Percentiles rank a stretch among this genome's conserved stretches.
phyloP scores from a whole-genome alignment of 2,329 filamentous ascomycete genomes.

The Scedosporium apiospermum region DNA sequence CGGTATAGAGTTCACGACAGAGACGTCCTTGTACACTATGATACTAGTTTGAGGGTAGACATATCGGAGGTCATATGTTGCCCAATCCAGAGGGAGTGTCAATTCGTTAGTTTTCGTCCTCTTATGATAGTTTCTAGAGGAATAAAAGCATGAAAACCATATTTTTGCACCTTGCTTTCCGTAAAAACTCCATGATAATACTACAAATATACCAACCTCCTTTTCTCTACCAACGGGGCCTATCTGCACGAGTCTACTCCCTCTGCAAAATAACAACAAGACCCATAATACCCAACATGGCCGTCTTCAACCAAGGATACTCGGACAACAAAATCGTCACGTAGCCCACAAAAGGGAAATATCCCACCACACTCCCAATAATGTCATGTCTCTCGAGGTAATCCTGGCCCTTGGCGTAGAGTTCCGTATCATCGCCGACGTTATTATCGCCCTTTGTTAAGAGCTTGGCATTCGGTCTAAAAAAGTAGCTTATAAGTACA shows the following conservation, averaged over 20 bases:
- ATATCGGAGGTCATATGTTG: too few species aligned
- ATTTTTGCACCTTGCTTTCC: too few species aligned
- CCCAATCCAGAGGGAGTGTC: background rate
- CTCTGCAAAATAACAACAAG: constrained; percentile 84
- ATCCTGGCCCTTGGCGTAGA: constrained; percentile 75
- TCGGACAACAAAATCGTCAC: constrained; percentile 94
- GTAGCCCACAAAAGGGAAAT: constrained; percentile 91
- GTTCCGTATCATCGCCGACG: constrained; percentile 79
- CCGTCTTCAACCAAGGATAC: constrained; percentile 94
- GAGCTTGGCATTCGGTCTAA: constrained; percentile 53
- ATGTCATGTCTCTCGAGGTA: constrained; percentile 83
- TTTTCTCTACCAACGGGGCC: too few species aligned
- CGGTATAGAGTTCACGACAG: background rate
- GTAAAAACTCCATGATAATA: too few species aligned
- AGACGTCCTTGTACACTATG: background rate
- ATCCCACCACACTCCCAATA: constrained; percentile 84
- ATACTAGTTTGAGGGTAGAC: background rate
- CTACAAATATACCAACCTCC: background rate
- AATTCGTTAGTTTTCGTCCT: too few species aligned
- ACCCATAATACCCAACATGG: constrained; percentile 90
- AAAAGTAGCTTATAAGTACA: background rate
- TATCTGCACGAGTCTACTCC: too few species aligned
- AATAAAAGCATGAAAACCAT: too few species aligned
- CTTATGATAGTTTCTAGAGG: too few species aligned
- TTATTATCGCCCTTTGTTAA: constrained; percentile 99